Base-by-base conservation (phyloP, 1,139 yeast genomes). In the Hansenula anomala region DNA sequence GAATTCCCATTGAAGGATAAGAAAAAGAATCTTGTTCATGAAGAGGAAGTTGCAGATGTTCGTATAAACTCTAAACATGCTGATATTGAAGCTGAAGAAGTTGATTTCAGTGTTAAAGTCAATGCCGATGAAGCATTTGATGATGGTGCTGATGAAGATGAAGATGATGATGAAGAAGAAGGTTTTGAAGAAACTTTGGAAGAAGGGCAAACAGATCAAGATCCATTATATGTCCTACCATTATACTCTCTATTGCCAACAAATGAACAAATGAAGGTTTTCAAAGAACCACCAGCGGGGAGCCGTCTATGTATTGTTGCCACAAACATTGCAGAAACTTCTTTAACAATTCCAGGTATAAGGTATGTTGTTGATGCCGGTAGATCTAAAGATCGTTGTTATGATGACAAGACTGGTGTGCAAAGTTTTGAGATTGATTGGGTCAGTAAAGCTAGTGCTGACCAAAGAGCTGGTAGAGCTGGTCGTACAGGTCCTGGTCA, bases 401-500 rank as follows among this genome's bases (percentile, higher is more conserved):
- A 69, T 56, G 85, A 90, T 50, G 86, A 84, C 48, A 82, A 78
- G 23, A 86, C 89, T 10, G 96, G 96, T 4, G 95, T 92, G 22
- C 97, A 92, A 60, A 85, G 95, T 42, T 94, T 85, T 61, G 95
- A 85, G 55, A 74, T 94, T 37, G 87, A 80, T 42, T 94, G 97
- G 97, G 71, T 92, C 13, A 84, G 96, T 29, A 89, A 94, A 54
- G 98, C 99, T 1, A 85, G 96, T 42, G 94, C 98, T 0, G 94
- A 80, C 48, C 99, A 94, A 67, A 75, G 98, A 65, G 66, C 96
- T 27, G 98, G 98, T 62, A 83, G 99, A 73, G 98, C 99, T 37
- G 99, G 98, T 58, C 85, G 99, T 75, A 92, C 97, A 0, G 98
- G 98, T 0, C 97, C 98, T 0, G 99, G 99, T 39, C 98, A 94